Evolutionary conservation across 192 early-diverging fungal genomes (phyloP).

Genomic region (Allomyces macrogynus): DNA sequence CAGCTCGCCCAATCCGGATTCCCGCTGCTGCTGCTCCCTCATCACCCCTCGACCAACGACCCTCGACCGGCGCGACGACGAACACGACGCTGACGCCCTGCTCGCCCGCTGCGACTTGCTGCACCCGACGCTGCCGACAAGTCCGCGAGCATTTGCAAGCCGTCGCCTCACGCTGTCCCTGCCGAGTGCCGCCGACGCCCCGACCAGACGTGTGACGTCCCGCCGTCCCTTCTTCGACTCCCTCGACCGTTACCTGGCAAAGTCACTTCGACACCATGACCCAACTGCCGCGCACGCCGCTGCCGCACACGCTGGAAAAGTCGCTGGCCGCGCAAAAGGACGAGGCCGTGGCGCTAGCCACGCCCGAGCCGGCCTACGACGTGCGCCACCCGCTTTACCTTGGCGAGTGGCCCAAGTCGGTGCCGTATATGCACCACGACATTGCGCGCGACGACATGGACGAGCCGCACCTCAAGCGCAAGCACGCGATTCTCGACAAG

Average conservation of each 20-base stretch:
- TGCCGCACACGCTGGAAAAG: not conserved
- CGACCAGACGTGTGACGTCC: no score
- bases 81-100: no score
- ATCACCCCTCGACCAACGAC: no score
- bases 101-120: no score
- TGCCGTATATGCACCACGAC: constrained; percentile 47
- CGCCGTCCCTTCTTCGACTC: no score
- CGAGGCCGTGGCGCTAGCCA: not conserved
- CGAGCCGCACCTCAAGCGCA: constrained; percentile 85
- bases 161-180: no score
- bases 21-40: no score
- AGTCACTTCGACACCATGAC: not conserved
- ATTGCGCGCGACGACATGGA: constrained; percentile 70
- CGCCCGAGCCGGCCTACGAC: constrained; percentile 15
- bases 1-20: no score
- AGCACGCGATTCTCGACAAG: constrained; percentile 61
- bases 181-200: no score
- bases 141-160: no score
- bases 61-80: no score
- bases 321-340: not conserved
- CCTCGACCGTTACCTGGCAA: not conserved
- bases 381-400: constrained; percentile 56
- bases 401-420: constrained; percentile 63
- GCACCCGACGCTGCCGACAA: no score
- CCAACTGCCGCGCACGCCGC: not conserved